These are phyloP conservation scores for Diaporthe sp. DNA, from an alignment of 2,329 filamentous ascomycete genomes.

Conservation along the genomic window DNA sequence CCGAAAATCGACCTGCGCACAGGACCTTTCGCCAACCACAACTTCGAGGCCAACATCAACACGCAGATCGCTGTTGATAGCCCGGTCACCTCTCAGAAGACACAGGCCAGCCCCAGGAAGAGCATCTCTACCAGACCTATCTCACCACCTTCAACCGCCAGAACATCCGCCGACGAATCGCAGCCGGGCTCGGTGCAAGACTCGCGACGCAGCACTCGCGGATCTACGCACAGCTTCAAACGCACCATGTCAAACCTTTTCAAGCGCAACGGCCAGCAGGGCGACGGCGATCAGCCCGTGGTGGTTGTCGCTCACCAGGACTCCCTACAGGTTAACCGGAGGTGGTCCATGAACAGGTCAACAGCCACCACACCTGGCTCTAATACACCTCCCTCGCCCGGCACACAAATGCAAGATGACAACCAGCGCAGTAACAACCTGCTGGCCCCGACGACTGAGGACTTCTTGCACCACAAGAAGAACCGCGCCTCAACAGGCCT, in stretches of 20 bases:
- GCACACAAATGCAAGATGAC: conserved; percentile 53
- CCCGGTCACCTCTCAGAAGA: conserved; percentile 5
- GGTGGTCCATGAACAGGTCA: conserved; percentile 59
- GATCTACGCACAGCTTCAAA: conserved; percentile 56
- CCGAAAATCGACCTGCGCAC: conserved; percentile 22
- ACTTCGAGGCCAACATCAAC: conserved; percentile 15
- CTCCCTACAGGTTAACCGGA: conserved; percentile 45
- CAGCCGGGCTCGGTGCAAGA: conserved; percentile 45
- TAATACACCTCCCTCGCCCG: conserved; percentile 62
- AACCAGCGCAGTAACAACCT: conserved; percentile 38
- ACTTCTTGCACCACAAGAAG: conserved; percentile 61
- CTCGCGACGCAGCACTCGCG: conserved; percentile 53
- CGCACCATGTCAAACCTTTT: conserved; percentile 57
- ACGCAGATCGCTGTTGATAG: conserved; percentile 11
- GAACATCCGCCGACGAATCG: conserved; percentile 38
- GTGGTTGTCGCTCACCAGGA: conserved; percentile 29
- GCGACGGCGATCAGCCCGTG: conserved; percentile 41
- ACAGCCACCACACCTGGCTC: conserved; percentile 56
- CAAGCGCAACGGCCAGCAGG: conserved; percentile 50
- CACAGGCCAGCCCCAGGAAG: not conserved
- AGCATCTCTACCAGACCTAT: conserved; percentile 14
- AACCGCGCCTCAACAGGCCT: conserved; percentile 62
- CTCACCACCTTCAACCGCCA: conserved; percentile 29
- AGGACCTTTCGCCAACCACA: conserved; percentile 25
- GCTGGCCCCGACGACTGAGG: conserved; percentile 53